phyloP scores from a whole-genome alignment of 2,329 filamentous ascomycete genomes.

The Aspergillus latus region DNA sequence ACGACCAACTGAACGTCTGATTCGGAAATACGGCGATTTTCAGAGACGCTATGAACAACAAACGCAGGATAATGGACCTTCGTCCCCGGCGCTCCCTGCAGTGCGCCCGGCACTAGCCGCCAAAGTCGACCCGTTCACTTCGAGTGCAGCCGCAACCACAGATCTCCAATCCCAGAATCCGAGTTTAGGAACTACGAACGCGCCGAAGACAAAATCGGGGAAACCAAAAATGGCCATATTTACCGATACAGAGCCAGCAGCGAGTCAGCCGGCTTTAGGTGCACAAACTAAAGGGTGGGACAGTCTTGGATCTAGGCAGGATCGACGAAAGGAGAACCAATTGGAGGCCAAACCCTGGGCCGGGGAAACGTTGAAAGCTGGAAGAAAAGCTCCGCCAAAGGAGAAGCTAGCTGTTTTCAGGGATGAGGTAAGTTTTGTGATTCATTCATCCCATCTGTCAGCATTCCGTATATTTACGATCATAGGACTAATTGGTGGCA shows the following conservation, averaged over 20 bases:
- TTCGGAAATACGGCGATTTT: constrained; percentile 92
- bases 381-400: constrained; percentile 72
- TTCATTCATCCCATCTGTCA: constrained; percentile 37
- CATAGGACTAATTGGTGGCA: constrained; percentile 87
- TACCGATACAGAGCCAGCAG: constrained; percentile 67
- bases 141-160: constrained; percentile 48
- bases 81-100: constrained; percentile 81
- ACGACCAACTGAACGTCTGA: constrained; percentile 72
- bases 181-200: constrained; percentile 49
- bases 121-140: constrained; percentile 79
- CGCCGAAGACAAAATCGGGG: constrained; percentile 60
- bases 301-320: constrained; percentile 78
- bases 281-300: constrained; percentile 77
- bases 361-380: constrained; percentile 84
- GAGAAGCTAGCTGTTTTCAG: constrained; percentile 91
- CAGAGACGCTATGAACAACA: constrained; percentile 72
- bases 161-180: constrained; percentile 67
- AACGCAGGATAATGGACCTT: constrained; percentile 65
- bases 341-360: constrained; percentile 86
- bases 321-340: constrained; percentile 91
- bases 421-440: constrained; percentile 77
- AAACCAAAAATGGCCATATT: constrained; percentile 89
- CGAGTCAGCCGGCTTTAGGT: constrained; percentile 56
- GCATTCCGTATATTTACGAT: constrained; percentile 75
- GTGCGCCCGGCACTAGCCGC: constrained; percentile 79